Evolutionary conservation across 441 rosid genomes (phyloP).

Genomic region (Aquilaria agallochum): DNA sequence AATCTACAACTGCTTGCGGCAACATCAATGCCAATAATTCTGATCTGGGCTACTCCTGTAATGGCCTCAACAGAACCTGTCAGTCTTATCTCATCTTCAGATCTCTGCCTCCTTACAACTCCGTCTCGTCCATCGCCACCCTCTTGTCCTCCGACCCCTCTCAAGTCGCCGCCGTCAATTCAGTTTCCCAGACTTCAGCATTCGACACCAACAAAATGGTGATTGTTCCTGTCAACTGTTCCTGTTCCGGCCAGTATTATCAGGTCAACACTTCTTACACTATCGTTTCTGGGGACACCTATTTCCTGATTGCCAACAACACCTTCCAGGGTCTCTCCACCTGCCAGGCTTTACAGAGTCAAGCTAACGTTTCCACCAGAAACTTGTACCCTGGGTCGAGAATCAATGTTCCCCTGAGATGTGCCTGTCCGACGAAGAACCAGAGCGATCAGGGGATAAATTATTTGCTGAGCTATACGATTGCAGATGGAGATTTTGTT

Average conservation of each 20-base stretch:
- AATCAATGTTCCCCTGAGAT: conserved; percentile 51
- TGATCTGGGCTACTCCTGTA: conserved; percentile 67
- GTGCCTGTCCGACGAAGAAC: conserved; percentile 76
- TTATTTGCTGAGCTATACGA: conserved; percentile 44
- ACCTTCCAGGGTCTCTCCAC: conserved; percentile 73
- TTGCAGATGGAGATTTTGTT: conserved; percentile 28
- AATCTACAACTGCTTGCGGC: conserved; percentile 35
- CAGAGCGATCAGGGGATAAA: conserved; percentile 41
- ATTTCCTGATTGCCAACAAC: conserved; percentile 39
- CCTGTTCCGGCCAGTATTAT: conserved; percentile 55
- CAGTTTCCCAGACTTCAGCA: conserved; percentile 30
- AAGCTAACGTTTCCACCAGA: conserved; percentile 10
- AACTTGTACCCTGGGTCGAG: conserved; percentile 29
- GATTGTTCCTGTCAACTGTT: conserved; percentile 66
- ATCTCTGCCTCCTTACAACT: conserved; percentile 45
- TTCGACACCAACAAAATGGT: conserved; percentile 44
- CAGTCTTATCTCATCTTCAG: conserved; percentile 56
- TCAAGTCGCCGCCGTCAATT: conserved; percentile 40
- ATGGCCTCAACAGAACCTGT: conserved; percentile 55
- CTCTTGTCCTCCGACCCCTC: conserved; percentile 49
- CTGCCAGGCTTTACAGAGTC: conserved; percentile 43
- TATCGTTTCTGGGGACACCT: conserved; percentile 22
- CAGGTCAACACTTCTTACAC: conserved; percentile 54
- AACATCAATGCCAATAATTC: conserved; percentile 31
- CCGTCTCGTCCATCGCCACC: conserved; percentile 45